A percentile compares a stretch with the other conserved stretches of the same genome.
phyloP scores from a whole-genome alignment of 2,329 filamentous ascomycete species.

The Xylaria sp. region DNA sequence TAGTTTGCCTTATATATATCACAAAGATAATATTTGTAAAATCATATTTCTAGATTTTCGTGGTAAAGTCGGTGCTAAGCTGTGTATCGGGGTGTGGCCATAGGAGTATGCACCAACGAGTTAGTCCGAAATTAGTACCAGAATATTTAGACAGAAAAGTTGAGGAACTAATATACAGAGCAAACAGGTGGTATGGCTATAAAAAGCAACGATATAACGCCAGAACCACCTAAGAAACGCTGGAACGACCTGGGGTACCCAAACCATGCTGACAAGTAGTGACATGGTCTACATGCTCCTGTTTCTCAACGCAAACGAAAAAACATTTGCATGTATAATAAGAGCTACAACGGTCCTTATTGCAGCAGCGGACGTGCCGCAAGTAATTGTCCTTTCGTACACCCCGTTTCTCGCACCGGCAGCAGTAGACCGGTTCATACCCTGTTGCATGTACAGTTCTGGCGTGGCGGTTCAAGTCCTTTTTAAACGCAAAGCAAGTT shows the following conservation, averaged over 20 bases:
- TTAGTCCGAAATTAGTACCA: too few species aligned
- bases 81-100: too few species aligned
- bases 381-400: conserved; percentile 4
- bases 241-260: neutral
- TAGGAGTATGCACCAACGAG: too few species aligned
- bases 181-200: too few species aligned
- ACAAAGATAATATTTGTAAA: too few species aligned
- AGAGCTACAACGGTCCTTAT: neutral
- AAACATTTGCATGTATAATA: conserved; percentile 3
- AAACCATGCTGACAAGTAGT: neutral
- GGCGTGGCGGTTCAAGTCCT: conserved; percentile 9
- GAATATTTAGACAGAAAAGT: too few species aligned
- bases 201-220: too few species aligned
- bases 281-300: neutral
- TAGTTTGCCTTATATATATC: too few species aligned
- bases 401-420: neutral
- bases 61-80: too few species aligned
- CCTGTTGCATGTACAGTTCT: neutral
- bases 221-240: neutral
- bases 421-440: neutral
- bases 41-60: too few species aligned
- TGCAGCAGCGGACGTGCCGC: conserved; percentile 1
- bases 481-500: neutral
- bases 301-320: neutral
- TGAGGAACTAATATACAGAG: too few species aligned